Base-by-base conservation (phyloP, 768 basidiomycete species). In the Mycena albidolilacea region DNA sequence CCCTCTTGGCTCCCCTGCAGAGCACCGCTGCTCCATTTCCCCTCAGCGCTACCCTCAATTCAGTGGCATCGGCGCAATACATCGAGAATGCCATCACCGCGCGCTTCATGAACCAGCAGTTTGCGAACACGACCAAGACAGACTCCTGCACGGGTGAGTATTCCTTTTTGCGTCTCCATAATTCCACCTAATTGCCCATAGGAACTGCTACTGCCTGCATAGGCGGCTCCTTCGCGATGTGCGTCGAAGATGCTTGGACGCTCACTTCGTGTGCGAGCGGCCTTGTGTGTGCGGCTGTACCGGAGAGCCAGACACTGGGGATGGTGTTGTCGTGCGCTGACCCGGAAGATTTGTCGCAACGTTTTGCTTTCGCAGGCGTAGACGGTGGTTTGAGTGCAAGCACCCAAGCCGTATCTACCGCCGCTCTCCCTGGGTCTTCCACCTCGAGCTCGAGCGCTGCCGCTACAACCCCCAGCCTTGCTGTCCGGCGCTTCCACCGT, bases 91-190 rank as follows among this genome's bases (percentile, higher is more conserved):
- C 80, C 5, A 78, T 88, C 21, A 84, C 85, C 50, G 89, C 89
- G 12, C 88, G 88, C 75, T 81, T 84, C 57, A 81, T 87, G 39
- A 90, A 90, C 70, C 77, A 79, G 19, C 79, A 88, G 68, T 92
- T 90, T 79, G 79, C 82, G 39, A 75, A 80, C 3, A 72, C 92
- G 68, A 85, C 82, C 14, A 75, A 80, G 0, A 81, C 78, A 12
- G 87, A 90, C 74, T 50, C 87, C 0, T 93, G 92, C 80, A 80
- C 82, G 50, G 81, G 87, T 88, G 60, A 39, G 84, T 80, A 54
- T 23, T 30, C 4, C 23, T 10, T 38, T 35, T 17, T 11, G 48
- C 10, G 38, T 14, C 37, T 19, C 19, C 3, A 9, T 60, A 37
- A 44, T 39, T 3, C 63, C 39, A 15, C 43, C 30, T 64, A n/a